Percentiles rank a stretch among this genome's conserved stretches.
Conservation (phyloP, 192 early-diverging fungal species). For the Podila epicladia region DNA sequence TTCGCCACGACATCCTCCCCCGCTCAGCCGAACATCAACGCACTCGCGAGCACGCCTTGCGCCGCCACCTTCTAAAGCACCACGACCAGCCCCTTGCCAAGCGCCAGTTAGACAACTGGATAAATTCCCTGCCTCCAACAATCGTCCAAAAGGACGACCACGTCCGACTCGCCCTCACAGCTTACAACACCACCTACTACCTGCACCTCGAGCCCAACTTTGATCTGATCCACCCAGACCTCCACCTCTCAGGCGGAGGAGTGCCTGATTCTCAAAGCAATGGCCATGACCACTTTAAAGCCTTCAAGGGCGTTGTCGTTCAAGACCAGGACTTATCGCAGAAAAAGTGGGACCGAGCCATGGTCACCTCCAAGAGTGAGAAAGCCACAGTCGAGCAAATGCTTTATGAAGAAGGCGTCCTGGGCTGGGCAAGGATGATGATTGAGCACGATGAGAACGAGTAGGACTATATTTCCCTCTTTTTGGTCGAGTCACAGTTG, state of each 20-base stretch:
- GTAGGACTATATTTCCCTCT: constrained; percentile 5
- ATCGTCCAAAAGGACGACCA: constrained; percentile 15
- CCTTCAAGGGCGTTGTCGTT: constrained; percentile 32
- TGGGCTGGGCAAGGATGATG: constrained; percentile 39
- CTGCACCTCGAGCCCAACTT: constrained; percentile 25
- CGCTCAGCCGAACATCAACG: not conserved
- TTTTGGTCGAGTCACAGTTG: not conserved
- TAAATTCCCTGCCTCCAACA: not conserved
- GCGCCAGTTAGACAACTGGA: not conserved
- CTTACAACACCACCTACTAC: constrained; percentile 21
- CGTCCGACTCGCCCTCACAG: constrained; percentile 13
- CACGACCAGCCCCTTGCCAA: not conserved
- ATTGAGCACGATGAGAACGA: constrained; percentile 19
- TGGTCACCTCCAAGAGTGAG: not conserved
- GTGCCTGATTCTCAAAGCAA: not conserved
- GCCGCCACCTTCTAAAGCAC: not conserved
- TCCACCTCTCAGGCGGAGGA: not conserved
- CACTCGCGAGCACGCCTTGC: no score
- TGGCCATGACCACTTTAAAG: constrained; percentile 5
- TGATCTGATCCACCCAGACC: constrained; percentile 23
- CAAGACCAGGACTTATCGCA: constrained; percentile 2
- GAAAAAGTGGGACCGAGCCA: constrained; percentile 17
- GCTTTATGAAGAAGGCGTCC: constrained; percentile 26
- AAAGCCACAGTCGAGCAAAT: constrained; percentile 6
- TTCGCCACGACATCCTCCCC: constrained; percentile 26